Base-by-base conservation (phyloP, 2,329 filamentous ascomycete genomes). In the Fusarium temperatum region DNA sequence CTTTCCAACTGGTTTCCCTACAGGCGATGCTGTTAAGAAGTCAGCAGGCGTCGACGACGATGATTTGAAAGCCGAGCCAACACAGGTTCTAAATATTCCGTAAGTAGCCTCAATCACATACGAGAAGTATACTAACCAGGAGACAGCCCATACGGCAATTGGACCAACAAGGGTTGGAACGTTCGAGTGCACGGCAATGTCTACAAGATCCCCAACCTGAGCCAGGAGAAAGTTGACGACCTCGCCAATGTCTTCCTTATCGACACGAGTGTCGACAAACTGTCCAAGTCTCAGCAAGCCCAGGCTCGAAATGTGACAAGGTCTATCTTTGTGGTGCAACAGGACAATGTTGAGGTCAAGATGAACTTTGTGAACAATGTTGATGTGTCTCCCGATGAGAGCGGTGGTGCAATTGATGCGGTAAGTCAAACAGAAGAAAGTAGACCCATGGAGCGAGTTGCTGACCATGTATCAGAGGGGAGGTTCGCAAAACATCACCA, bases 161-260 rank as follows among this genome's bases (percentile, higher is more conserved):
- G 92, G 90, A 95, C 93, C 3, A 85, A 91, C n/a, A 82, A 90
- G 66, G 92, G 92, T 39, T 95, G 93, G 93, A 94, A 91, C 71
- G 87, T 95, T 8, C 88, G 92, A 35, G 89, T 95, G 71, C 93
- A 93, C 74, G 93, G 93, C 75, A 94, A 94, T 77, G 91, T 95
- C n/a, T 95, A 91, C 86, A 95, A 94, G 81, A 88, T 92, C 70
- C 93, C 93, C 4, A 89, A 93, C 67, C 91, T 93, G 39, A 88
- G 87, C 3, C 85, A 89, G 74, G 83, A 85, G 39, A 93, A 89
- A 75, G 84, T 95, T 51, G 88, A 95, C 74, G 85, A 91, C 42
- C 85, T 95, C 8, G 91, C 92, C 65, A 90, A 94, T 73, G 81
- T 89, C 38, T 94, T 95, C 82, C 85, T 95, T 15, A 87, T 94